phyloP scores from a whole-genome alignment of 306 rosid genomes.

The Quercus parvula region DNA sequence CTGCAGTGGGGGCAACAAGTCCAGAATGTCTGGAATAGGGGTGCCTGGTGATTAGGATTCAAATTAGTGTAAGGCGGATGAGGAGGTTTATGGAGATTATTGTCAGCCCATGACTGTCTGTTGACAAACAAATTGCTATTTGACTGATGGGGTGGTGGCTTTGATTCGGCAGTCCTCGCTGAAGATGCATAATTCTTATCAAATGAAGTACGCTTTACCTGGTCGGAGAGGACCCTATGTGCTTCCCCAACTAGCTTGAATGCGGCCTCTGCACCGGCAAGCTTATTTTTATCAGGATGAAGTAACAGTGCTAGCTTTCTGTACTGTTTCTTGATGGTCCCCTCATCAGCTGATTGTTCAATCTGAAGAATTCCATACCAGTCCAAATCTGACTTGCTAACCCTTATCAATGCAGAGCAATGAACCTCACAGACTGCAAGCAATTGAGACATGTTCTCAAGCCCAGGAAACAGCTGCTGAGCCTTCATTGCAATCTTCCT shows the following conservation, averaged over 20 bases:
- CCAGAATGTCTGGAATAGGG: slow-evolving; percentile 54
- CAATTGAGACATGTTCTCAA: slow-evolving; percentile 64
- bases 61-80: slow-evolving; percentile 29
- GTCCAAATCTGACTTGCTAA: slow-evolving; percentile 55
- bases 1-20: slow-evolving; percentile 60
- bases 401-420: slow-evolving; percentile 65
- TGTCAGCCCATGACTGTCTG: slow-evolving; percentile 21
- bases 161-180: slow-evolving; percentile 29
- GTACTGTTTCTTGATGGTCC: slow-evolving; percentile 67
- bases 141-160: slow-evolving; percentile 33
- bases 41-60: slow-evolving; percentile 31
- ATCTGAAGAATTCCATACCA: slow-evolving; percentile 85
- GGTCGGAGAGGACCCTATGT: slow-evolving; percentile 65
- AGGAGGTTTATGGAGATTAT: slow-evolving; percentile 31
- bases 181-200: slow-evolving; percentile 36
- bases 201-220: slow-evolving; percentile 40
- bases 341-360: slow-evolving; percentile 44
- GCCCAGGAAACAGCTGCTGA: slow-evolving; percentile 56
- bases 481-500: slow-evolving; percentile 69
- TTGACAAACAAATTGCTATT: slow-evolving; percentile 21
- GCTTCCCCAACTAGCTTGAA: slow-evolving; percentile 89
- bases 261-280: slow-evolving; percentile 92
- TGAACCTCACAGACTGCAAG: slow-evolving; percentile 78
- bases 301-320: slow-evolving; percentile 80
- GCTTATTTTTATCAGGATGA: slow-evolving; percentile 92